Base-by-base conservation (phyloP, 75 land plant species). In the Cupressus sempervirens region DNA sequence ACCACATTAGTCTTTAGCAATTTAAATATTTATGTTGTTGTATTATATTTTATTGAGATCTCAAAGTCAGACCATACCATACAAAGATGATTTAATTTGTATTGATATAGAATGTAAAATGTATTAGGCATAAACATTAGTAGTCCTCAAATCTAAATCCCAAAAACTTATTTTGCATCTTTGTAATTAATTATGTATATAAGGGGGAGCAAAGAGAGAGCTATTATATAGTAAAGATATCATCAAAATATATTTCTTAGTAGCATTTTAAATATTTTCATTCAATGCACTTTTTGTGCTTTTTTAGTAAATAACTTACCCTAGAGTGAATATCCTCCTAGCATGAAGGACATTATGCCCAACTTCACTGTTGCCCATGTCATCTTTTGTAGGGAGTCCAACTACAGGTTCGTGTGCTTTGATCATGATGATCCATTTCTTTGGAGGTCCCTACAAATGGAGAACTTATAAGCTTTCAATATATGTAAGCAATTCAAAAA, bases 341-440 rank as follows among this genome's bases (percentile, higher is more conserved):
- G 99, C 99, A 30, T 98, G 98, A 81, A 97, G 92, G 46, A 96
- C 99, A 87, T 97, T 97, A 85, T 97, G 99, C 62, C 99, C 99
- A 46, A 96, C 99, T 89, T 97, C 99, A 92, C 98, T 97, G 90
- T 97, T 97, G 1, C 99, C 98, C 99, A 97, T 97, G 85, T 97
- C 99, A 86, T 97, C 99, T n/a, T 94, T 95, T 2, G 94, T 92
- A 12, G 98, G 99, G 75, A 97, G 93, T 36, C 99, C 99, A 18
- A 97, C 99, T 14, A 95, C 96, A 58, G 76, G 94, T 11, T 98
- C 99, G 83, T 97, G 98, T 56, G 99, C 99, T 85, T 84, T 91
- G 0, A 97, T 85, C 86, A n/a, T n/a, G n/a, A 96, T 84, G 74
- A 94, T 91, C 99, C 99, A 97, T 26, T 54, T 88, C 11, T 97